Evolutionary conservation across 495 filamentous ascomycete genomes (phyloP).

Genomic region (Penicillium fimorum): DNA sequence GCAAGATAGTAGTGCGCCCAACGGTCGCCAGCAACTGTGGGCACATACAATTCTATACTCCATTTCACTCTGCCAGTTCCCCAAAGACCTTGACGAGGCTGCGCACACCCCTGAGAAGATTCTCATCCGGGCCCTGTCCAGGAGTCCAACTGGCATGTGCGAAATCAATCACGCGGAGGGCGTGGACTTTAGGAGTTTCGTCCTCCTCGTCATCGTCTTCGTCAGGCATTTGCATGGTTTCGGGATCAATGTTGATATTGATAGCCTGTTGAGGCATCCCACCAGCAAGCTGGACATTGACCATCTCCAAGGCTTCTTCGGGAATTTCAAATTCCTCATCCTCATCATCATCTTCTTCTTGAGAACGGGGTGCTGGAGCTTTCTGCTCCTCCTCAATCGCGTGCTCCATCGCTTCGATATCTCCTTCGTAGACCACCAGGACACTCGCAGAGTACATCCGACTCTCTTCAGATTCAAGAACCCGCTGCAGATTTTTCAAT

Average conservation of each 20-base stretch:
- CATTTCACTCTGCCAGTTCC: constrained; percentile 48
- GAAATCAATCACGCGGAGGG: constrained; percentile 92
- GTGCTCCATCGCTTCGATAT: constrained; percentile 62
- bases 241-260: constrained; percentile 43
- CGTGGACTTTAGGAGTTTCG: constrained; percentile 68
- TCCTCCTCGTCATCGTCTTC: constrained; percentile 64
- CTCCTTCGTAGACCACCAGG: constrained; percentile 90
- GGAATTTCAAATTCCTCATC: constrained; percentile 55
- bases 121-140: constrained; percentile 85
- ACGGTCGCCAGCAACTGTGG: constrained; percentile 35
- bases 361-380: constrained; percentile 24
- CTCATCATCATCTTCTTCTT: constrained; percentile 44
- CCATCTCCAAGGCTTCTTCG: constrained; percentile 35
- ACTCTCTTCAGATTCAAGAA: constrained; percentile 74
- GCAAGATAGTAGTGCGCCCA: neutral
- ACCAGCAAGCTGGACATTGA: constrained; percentile 32
- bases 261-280: constrained; percentile 33
- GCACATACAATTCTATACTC: constrained; percentile 8
- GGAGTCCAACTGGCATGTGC: constrained; percentile 89
- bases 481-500: constrained; percentile 58
- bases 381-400: constrained; percentile 63
- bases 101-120: constrained; percentile 71
- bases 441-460: constrained; percentile 93
- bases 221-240: constrained; percentile 28
- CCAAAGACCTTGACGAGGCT: constrained; percentile 70